Evolutionary conservation across 257 asterid genomes (phyloP).

Genomic region (Forsythia viridissima): DNA sequence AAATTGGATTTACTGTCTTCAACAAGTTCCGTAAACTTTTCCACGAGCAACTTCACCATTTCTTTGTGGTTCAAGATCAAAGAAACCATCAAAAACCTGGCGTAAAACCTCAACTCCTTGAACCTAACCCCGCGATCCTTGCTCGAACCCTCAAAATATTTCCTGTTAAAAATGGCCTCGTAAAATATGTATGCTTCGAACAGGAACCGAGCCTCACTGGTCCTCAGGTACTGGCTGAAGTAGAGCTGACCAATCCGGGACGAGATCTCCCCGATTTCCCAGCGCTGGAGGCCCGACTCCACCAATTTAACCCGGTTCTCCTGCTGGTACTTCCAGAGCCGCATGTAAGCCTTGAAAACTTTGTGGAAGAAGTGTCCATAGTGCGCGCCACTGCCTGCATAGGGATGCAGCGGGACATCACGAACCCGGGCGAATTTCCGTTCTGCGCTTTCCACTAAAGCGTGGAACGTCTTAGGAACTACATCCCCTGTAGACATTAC

Average conservation of each 20-base stretch:
- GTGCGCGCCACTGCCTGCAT: slow-evolving; percentile 60
- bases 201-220: slow-evolving; percentile 87
- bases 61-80: slow-evolving; percentile 71
- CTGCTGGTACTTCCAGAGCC: slow-evolving; percentile 92
- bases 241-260: slow-evolving; percentile 96
- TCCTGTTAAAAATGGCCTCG: slow-evolving; percentile 83
- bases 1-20: slow-evolving; percentile 73
- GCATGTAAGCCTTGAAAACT: slow-evolving; percentile 84
- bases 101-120: slow-evolving; percentile 93
- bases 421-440: slow-evolving; percentile 89
- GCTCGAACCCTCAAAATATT: slow-evolving; percentile 75
- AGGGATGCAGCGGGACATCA: slow-evolving; percentile 85
- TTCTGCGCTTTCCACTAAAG: slow-evolving; percentile 78
- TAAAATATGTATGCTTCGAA: slow-evolving; percentile 87
- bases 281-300: slow-evolving; percentile 80
- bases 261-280: slow-evolving; percentile 99
- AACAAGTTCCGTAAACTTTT: slow-evolving; percentile 77
- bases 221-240: slow-evolving; percentile 85
- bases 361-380: slow-evolving; percentile 67
- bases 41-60: slow-evolving; percentile 73
- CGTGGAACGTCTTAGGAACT: slow-evolving; percentile 57
- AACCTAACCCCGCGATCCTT: slow-evolving; percentile 82
- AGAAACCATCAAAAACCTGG: slow-evolving; percentile 87
- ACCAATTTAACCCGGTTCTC: slow-evolving; percentile 69
- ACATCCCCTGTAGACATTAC: slow-evolving; percentile 60